phyloP scores from a whole-genome alignment of 345 rosid genomes.

The Populus tremula region DNA sequence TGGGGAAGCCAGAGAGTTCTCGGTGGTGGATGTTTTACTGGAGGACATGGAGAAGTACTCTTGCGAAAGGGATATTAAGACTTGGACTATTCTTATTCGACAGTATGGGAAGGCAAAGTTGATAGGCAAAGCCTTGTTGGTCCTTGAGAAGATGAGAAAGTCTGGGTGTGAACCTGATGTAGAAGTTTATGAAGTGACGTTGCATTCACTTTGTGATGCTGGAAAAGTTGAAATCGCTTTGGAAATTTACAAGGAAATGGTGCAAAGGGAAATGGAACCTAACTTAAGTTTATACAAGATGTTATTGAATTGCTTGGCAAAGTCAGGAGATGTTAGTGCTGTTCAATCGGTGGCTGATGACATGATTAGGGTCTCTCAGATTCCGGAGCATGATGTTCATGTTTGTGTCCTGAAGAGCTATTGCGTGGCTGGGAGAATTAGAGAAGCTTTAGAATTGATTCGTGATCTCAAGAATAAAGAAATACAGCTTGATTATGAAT shows the following conservation, averaged over 20 bases:
- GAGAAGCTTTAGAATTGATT: slow-evolving; percentile 65
- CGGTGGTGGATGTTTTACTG: slow-evolving; percentile 44
- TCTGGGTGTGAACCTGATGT: slow-evolving; percentile 54
- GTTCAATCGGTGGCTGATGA: slow-evolving; percentile 55
- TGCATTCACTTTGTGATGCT: slow-evolving; percentile 51
- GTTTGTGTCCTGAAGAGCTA: slow-evolving; percentile 58
- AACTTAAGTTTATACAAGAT: slow-evolving; percentile 51
- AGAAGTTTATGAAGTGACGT: slow-evolving; percentile 40
- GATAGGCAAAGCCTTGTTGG: slow-evolving; percentile 54
- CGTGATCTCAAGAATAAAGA: slow-evolving; percentile 54
- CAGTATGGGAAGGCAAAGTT: slow-evolving; percentile 61
- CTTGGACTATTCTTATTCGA: slow-evolving; percentile 67
- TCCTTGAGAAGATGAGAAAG: slow-evolving; percentile 63
- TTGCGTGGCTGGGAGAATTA: slow-evolving; percentile 67
- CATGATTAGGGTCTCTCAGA: slow-evolving; percentile 49
- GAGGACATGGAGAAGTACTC: slow-evolving; percentile 62
- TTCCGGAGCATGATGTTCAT: slow-evolving; percentile 52
- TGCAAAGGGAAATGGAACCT: slow-evolving; percentile 48
- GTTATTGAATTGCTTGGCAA: slow-evolving; percentile 47
- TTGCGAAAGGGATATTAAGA: slow-evolving; percentile 53
- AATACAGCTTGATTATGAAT: slow-evolving; percentile 39
- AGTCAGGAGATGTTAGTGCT: slow-evolving; percentile 45
- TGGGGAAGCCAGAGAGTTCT: slow-evolving; percentile 57
- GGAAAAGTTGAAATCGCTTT: slow-evolving; percentile 61
- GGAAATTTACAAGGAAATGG: slow-evolving; percentile 72